Conservation (phyloP, 2,329 filamentous ascomycete genomes). For the Lachnellula subtilissima region DNA sequence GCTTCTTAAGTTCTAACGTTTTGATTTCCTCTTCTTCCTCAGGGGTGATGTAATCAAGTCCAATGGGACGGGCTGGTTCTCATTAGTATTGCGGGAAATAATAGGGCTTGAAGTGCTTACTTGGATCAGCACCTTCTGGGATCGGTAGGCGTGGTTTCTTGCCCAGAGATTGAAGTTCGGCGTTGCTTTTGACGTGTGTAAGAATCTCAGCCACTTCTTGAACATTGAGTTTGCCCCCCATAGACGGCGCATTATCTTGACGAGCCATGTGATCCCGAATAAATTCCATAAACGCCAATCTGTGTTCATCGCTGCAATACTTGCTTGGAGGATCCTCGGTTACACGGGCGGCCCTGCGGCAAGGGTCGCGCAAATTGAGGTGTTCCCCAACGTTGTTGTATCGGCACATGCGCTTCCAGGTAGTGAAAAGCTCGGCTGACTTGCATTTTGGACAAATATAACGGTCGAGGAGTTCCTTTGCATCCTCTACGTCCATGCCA, state of each 20-base stretch:
- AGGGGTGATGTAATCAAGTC: constrained; percentile 24
- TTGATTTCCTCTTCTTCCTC: constrained; percentile 24
- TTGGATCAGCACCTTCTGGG: constrained; percentile 22
- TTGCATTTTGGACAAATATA: constrained; percentile 30
- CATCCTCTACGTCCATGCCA: constrained; percentile 25
- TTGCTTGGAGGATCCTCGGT: constrained; percentile 27
- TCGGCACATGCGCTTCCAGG: constrained; percentile 31
- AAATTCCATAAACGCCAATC: constrained; percentile 19
- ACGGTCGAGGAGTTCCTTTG: constrained; percentile 28
- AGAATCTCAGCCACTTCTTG: constrained; percentile 23
- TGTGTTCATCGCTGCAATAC: constrained; percentile 30
- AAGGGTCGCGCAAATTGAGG: constrained; percentile 5
- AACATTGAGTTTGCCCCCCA: constrained; percentile 26
- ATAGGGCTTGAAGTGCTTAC: constrained; percentile 17
- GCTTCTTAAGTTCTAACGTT: constrained; percentile 18
- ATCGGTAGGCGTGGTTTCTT: constrained; percentile 25
- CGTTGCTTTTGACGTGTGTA: constrained; percentile 11
- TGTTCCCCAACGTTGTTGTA: constrained; percentile 20
- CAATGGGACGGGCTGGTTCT: constrained; percentile 20
- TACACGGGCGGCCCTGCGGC: constrained; percentile 28
- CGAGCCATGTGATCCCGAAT: constrained; percentile 15
- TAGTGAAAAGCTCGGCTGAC: constrained; percentile 22
- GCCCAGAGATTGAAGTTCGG: constrained; percentile 24
- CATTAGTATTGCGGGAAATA: not conserved
- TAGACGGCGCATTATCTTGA: constrained; percentile 21